Percentiles rank a stretch among this genome's conserved stretches.
These are phyloP conservation scores for Cadophora sp. DNA, from an alignment of 2,329 filamentous ascomycete genomes.

Conservation along the genomic window DNA sequence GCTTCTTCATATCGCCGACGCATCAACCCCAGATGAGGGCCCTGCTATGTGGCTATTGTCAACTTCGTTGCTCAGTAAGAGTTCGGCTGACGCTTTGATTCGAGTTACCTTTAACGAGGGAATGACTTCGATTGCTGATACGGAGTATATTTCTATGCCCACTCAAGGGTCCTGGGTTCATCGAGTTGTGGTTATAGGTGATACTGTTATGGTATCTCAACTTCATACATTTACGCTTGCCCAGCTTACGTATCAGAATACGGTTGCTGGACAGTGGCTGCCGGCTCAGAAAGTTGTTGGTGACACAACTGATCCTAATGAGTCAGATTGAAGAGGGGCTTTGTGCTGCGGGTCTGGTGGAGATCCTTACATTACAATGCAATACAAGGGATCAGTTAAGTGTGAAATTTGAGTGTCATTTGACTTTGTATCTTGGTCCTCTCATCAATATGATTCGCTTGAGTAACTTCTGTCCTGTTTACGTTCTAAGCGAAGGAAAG, in stretches of 20 bases:
- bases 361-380: too few species aligned
- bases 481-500: background rate
- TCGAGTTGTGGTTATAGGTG: background rate
- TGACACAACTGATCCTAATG: background rate
- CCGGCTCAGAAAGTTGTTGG: background rate
- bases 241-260: constrained; percentile 5
- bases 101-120: constrained; percentile 3
- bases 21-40: background rate
- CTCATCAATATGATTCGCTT: background rate
- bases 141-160: constrained; percentile 11
- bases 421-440: background rate
- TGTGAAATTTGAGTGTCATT: too few species aligned
- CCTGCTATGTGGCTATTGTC: constrained; percentile 10
- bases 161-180: constrained; percentile 10
- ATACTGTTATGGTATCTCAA: constrained; percentile 9
- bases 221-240: constrained; percentile 7
- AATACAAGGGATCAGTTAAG: too few species aligned
- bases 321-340: background rate
- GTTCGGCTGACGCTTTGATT: constrained; percentile 8
- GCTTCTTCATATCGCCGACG: constrained; percentile 2
- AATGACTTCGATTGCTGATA: background rate
- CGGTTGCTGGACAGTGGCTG: constrained; percentile 1
- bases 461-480: background rate
- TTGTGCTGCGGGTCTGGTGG: too few species aligned
- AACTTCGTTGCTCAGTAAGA: constrained; percentile 1